Percentiles rank a stretch among this genome's conserved stretches.
These are phyloP conservation scores for Aphanomyces cochlioides DNA, from an alignment of 352 stramenopile genomes.

Conservation along the genomic window DNA sequence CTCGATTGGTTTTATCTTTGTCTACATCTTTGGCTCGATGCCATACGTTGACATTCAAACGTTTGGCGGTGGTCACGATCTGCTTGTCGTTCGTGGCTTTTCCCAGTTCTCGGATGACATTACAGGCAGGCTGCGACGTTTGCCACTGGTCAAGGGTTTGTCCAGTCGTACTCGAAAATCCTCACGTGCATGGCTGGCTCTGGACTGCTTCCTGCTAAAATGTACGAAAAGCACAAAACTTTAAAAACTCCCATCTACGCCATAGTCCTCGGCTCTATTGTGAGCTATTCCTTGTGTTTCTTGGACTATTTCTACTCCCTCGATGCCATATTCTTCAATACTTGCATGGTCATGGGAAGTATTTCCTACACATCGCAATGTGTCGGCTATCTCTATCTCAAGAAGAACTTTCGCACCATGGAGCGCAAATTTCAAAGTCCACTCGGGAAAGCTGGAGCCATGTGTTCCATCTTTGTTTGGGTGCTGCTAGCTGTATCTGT, in stretches of 20 bases:
- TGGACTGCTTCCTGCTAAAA: constrained; percentile 36
- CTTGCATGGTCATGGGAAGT: constrained; percentile 30
- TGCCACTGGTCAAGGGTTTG: constrained; percentile 47
- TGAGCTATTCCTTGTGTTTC: constrained; percentile 36
- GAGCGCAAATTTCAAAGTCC: constrained; percentile 31
- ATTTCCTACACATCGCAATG: constrained; percentile 34
- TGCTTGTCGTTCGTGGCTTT: constrained; percentile 15
- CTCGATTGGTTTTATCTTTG: constrained; percentile 29
- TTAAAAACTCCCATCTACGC: constrained; percentile 35
- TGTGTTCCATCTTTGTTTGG: constrained; percentile 30
- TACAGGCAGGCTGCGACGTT: too few relatives aligned
- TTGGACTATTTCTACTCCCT: constrained; percentile 34
- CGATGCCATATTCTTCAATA: constrained; percentile 28
- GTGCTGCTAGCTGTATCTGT: constrained; percentile 17
- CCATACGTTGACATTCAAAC: neutral
- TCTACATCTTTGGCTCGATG: constrained; percentile 33
- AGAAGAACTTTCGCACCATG: constrained; percentile 8
- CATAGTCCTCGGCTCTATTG: constrained; percentile 28
- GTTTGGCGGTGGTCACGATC: neutral
- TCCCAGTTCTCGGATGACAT: too few relatives aligned
- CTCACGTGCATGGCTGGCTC: constrained; percentile 46
- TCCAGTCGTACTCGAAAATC: constrained; percentile 54
- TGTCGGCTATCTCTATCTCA: constrained; percentile 22
- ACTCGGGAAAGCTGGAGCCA: constrained; percentile 26
- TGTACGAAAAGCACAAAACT: constrained; percentile 23